Percentiles rank a stretch among this genome's conserved stretches.
Evolutionary conservation across 495 filamentous ascomycete genomes (phyloP).

Genomic region (Penicillium coprophilum): DNA sequence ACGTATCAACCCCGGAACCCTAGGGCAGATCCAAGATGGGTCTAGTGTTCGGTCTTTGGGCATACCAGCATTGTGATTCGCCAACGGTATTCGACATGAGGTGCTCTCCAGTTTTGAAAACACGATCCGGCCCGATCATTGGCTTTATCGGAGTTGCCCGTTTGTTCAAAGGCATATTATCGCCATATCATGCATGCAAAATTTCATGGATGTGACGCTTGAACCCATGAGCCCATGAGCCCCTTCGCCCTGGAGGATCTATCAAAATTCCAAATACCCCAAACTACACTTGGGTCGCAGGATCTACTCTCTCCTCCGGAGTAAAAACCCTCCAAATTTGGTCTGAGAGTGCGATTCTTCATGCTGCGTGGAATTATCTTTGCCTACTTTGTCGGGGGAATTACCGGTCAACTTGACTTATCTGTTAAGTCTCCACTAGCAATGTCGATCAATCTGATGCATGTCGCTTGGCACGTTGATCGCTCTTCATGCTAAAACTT

Average conservation of each 20-base stretch:
- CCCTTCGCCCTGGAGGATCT: conserved; percentile 6
- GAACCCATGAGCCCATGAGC: conserved; percentile 16
- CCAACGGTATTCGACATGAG: not conserved
- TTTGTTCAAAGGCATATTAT: conserved; percentile 1
- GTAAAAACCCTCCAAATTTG: too few species aligned
- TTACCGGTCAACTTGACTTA: conserved; percentile 21
- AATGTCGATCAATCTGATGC: conserved; percentile 31
- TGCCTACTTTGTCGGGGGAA: conserved; percentile 16
- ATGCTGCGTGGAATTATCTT: not conserved
- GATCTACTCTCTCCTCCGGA: too few species aligned
- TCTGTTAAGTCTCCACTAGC: conserved; percentile 12
- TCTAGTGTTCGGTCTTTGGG: conserved; percentile 15
- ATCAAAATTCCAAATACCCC: conserved; percentile 1
- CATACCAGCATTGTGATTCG: not conserved
- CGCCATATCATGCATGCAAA: conserved; percentile 7
- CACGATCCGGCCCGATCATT: conserved; percentile 10
- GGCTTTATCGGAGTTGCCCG: not conserved
- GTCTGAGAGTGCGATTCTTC: not conserved
- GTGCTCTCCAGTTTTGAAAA: not conserved
- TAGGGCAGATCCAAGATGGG: conserved; percentile 17
- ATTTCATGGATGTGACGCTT: not conserved
- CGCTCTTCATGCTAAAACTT: not conserved
- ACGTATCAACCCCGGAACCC: conserved; percentile 24
- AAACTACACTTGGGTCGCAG: too few species aligned
- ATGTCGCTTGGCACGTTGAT: conserved; percentile 26